Evolutionary conservation across 176 grass and related monocot species (phyloP).

Genomic region (Dactylis glomerata): DNA sequence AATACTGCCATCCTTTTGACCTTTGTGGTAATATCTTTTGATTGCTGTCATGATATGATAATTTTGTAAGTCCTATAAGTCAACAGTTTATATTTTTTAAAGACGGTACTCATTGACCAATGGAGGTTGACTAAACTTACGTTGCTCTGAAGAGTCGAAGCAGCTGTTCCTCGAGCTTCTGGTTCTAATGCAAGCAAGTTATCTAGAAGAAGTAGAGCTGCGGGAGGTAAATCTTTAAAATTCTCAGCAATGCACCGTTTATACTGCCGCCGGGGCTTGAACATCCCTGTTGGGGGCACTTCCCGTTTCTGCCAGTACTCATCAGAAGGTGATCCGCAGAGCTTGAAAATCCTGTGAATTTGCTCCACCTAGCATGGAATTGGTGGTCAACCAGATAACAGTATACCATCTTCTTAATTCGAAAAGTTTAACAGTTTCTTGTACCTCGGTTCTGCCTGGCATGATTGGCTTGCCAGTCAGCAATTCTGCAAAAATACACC

Average conservation of each 20-base stretch:
- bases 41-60: background rate
- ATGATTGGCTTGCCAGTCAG: conserved; percentile 76
- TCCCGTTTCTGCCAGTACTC: conserved; percentile 80
- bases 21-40: background rate
- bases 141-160: conserved; percentile 53
- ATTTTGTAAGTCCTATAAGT: background rate
- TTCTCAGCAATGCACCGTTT: conserved; percentile 54
- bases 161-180: conserved; percentile 67
- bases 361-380: conserved; percentile 75
- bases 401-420: background rate
- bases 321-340: conserved; percentile 73
- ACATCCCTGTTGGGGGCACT: conserved; percentile 74
- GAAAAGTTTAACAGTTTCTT: background rate
- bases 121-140: conserved; percentile 39
- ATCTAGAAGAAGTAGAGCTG: conserved; percentile 64
- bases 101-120: background rate
- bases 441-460: conserved; percentile 86
- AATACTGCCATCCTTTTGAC: background rate
- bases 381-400: background rate
- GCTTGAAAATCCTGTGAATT: conserved; percentile 97
- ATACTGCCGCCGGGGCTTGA: conserved; percentile 70
- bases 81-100: background rate
- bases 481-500: conserved; percentile 85
- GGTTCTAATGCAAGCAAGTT: conserved; percentile 78
- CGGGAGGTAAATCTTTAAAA: conserved; percentile 66